Base-by-base conservation (phyloP, 495 filamentous ascomycete species). In the Penicillium coprophilum region DNA sequence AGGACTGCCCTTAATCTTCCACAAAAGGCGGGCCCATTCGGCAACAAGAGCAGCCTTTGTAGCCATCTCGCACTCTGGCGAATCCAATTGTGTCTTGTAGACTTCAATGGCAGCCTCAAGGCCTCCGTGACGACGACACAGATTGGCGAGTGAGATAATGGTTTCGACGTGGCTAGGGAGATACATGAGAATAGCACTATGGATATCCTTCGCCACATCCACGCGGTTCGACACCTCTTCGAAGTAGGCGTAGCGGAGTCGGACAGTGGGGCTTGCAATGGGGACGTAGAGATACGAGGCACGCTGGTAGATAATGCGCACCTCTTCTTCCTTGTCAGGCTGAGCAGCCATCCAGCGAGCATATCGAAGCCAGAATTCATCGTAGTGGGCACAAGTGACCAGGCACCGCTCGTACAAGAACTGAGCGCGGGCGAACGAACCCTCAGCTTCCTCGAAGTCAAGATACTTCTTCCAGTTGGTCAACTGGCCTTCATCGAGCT, bases 361-460 rank as follows among this genome's bases (percentile, higher is more conserved):
- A 73, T 96, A 99, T 2, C 94, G 86, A 54, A 95, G 82, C 94
- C 94, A 99, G 72, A 99, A 96, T 64, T 97, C 92, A 46, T 97
- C 92, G 59, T 97, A 96, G 64, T 94, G 86, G 38, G 94, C 94
- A 61, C 89, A 92, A 13, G 91, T 92, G 13, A 96, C 90, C 28
- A 99, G 72, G 61, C 91, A 96, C 31, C 94, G 86, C 72, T 99
- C 94, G 67, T 97, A 97, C 19, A 99, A 76, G 67, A 93, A 95
- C 21, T 85, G 80, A 31, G 81, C 89, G 27, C 94, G 81, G 8
- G 73, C 64, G 57, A 87, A 95, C 46, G 91, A 84, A 31, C 88
- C 88, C 70, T 96, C 90, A 2, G 77, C 72, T 73, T 99, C 94
- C 67, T 99, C 95, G 62, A 96, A 97, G 63, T 97, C 92, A 17